These are phyloP conservation scores for Dalechampia spathulata DNA, from an alignment of 441 rosid genomes.

Conservation along the genomic window DNA sequence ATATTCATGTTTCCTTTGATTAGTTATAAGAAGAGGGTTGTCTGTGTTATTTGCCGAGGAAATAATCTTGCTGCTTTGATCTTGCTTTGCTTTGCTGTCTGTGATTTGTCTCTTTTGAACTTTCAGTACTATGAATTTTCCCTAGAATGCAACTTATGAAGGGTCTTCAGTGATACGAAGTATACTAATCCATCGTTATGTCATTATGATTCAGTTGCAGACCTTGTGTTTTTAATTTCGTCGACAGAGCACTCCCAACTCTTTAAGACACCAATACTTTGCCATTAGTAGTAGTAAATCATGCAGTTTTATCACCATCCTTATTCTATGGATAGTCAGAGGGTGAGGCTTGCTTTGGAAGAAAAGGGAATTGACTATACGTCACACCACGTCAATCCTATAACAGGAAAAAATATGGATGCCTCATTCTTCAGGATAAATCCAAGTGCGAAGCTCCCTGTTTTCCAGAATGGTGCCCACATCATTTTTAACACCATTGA, in stretches of 20 bases:
- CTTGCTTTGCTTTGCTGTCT: no score
- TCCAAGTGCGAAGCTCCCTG: slow-evolving; percentile 61
- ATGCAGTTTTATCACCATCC: slow-evolving; percentile 96
- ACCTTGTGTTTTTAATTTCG: background rate
- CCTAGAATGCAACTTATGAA: no score
- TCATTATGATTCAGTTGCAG: slow-evolving; percentile 2
- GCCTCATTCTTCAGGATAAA: slow-evolving; percentile 68
- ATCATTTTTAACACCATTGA: slow-evolving; percentile 66
- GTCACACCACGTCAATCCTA: slow-evolving; percentile 76
- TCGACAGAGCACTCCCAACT: no score
- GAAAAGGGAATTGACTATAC: slow-evolving; percentile 92
- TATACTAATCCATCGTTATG: background rate
- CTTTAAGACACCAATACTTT: background rate
- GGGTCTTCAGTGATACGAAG: background rate
- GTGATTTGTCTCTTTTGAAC: no score
- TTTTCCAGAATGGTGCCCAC: slow-evolving; percentile 75
- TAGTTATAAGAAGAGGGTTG: background rate
- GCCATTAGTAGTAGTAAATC: slow-evolving; percentile 11
- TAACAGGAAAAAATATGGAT: slow-evolving; percentile 73
- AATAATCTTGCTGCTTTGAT: no score
- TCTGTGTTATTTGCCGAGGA: no score
- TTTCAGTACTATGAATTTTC: no score
- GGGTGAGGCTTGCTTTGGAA: slow-evolving; percentile 77
- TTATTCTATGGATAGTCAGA: slow-evolving; percentile 79
- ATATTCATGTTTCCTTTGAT: background rate